A percentile compares a stretch with the other conserved stretches of the same genome.
Conservation (phyloP, 192 early-diverging fungal species). For the Backusella mclennaniae region DNA sequence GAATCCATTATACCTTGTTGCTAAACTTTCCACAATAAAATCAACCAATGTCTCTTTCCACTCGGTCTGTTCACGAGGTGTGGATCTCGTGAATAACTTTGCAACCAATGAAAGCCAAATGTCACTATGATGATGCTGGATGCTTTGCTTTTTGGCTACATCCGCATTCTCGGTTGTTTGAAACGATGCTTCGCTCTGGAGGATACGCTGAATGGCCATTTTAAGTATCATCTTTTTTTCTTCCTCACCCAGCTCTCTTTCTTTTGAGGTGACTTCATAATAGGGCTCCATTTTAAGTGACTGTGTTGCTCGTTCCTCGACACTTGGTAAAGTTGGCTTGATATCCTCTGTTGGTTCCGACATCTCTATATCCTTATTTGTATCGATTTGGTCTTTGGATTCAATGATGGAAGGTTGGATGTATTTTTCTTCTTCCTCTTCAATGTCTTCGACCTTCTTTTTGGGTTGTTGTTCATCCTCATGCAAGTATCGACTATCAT, state of each 20-base stretch:
- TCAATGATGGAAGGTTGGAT: not conserved
- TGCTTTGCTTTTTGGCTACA: not conserved
- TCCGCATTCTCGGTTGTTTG: not conserved
- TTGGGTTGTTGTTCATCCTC: not conserved
- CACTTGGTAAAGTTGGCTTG: slow-evolving; percentile 13
- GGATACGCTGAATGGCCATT: slow-evolving; percentile 29
- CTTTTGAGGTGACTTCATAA: slow-evolving; percentile 28
- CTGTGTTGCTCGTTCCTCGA: slow-evolving; percentile 29
- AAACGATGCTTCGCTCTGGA: slow-evolving; percentile 21
- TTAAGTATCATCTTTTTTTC: slow-evolving; percentile 28
- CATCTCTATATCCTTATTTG: not conserved
- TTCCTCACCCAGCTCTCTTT: slow-evolving; percentile 4
- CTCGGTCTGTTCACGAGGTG: slow-evolving; percentile 13
- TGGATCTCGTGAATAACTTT: slow-evolving; percentile 17
- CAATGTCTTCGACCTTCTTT: not conserved
- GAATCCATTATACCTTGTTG: slow-evolving; percentile 41
- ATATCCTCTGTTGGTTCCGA: not conserved
- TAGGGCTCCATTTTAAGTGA: slow-evolving; percentile 42
- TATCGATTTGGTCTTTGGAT: not conserved
- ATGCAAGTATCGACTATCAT: not conserved
- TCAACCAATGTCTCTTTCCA: slow-evolving; percentile 45
- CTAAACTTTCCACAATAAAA: slow-evolving; percentile 62
- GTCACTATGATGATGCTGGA: slow-evolving; percentile 1
- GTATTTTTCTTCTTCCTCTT: not conserved
- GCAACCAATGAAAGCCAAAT: slow-evolving; percentile 20